Evolutionary conservation across 2,329 filamentous ascomycete species (phyloP).

Genomic region (Incumbomyces delicatus): DNA sequence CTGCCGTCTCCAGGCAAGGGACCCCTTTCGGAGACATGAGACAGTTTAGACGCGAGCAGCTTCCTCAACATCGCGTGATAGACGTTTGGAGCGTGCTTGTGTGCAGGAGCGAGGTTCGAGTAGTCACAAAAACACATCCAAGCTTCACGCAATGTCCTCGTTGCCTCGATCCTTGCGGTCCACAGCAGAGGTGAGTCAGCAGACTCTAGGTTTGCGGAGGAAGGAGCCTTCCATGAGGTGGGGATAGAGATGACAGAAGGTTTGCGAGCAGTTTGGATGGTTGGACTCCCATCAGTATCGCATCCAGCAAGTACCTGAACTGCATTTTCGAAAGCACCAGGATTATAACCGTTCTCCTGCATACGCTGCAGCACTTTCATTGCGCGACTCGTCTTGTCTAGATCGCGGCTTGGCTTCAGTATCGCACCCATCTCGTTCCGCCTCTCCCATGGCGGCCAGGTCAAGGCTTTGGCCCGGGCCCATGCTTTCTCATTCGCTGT

Average conservation of each 20-base stretch:
- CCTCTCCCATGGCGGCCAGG: conserved; percentile 56
- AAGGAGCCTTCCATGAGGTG: conserved; percentile 8
- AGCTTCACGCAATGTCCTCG: conserved; percentile 52
- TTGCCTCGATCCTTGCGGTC: conserved; percentile 49
- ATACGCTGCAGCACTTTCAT: conserved; percentile 46
- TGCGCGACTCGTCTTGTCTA: conserved; percentile 49
- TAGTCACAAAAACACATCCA: conserved; percentile 56
- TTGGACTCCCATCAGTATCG: conserved; percentile 54
- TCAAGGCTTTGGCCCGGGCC: conserved; percentile 48
- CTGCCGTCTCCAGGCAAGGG: conserved; percentile 46
- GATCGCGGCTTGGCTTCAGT: conserved; percentile 34
- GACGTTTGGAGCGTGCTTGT: conserved; percentile 14
- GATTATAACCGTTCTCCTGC: conserved; percentile 49
- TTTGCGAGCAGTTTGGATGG: conserved; percentile 49
- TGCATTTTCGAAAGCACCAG: conserved; percentile 43
- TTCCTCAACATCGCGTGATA: conserved; percentile 51
- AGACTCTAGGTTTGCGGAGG: conserved; percentile 1
- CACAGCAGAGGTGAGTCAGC: conserved; percentile 34
- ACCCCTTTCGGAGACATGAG: conserved; percentile 20
- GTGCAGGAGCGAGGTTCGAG: conserved; percentile 33
- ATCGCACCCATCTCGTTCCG: conserved; percentile 48
- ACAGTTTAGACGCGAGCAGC: conserved; percentile 32
- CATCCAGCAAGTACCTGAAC: conserved; percentile 49
- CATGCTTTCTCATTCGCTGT: conserved; percentile 46
- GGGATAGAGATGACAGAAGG: conserved; percentile 22